A percentile compares a stretch with the other conserved stretches of the same genome.
Evolutionary conservation across 371 early-diverging fungal genomes (phyloP).

Genomic region (Rhizopus stolonifer): DNA sequence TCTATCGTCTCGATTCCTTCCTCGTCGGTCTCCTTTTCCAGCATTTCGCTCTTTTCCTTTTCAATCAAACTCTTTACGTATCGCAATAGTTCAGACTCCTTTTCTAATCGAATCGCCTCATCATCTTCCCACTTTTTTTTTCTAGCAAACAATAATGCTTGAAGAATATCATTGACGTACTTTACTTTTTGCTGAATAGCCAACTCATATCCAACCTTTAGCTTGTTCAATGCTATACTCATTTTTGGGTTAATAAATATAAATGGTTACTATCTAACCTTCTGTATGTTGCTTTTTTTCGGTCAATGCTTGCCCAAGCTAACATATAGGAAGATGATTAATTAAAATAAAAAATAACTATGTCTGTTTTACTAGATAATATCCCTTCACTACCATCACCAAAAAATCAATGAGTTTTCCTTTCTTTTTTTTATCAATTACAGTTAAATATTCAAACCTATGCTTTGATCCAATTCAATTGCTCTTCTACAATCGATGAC

Average conservation of each 20-base stretch:
- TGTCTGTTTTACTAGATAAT: constrained; percentile 53
- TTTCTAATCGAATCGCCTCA: constrained; percentile 56
- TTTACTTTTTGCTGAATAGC: constrained; percentile 59
- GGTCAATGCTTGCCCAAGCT: constrained; percentile 62
- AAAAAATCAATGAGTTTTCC: neutral
- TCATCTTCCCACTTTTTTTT: constrained; percentile 68
- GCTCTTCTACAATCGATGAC: constrained; percentile 68
- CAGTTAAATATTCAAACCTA: constrained; percentile 35
- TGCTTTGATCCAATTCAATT: constrained; percentile 66
- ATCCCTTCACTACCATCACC: constrained; percentile 61
- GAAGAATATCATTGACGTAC: constrained; percentile 60
- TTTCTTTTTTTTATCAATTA: neutral
- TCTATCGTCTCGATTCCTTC: constrained; percentile 42
- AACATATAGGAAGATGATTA: neutral
- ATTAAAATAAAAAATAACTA: neutral
- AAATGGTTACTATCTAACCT: constrained; percentile 20
- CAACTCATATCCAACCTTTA: constrained; percentile 57
- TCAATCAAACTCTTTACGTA: constrained; percentile 64
- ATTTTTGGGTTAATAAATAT: neutral
- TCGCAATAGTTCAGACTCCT: constrained; percentile 59
- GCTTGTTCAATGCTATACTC: constrained; percentile 45
- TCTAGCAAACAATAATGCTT: constrained; percentile 55
- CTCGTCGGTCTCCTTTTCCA: constrained; percentile 24
- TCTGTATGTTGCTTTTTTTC: constrained; percentile 50
- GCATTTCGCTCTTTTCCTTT: constrained; percentile 45